Conservation (phyloP, 2,329 filamentous ascomycete species). For the Aspergillus latus region DNA sequence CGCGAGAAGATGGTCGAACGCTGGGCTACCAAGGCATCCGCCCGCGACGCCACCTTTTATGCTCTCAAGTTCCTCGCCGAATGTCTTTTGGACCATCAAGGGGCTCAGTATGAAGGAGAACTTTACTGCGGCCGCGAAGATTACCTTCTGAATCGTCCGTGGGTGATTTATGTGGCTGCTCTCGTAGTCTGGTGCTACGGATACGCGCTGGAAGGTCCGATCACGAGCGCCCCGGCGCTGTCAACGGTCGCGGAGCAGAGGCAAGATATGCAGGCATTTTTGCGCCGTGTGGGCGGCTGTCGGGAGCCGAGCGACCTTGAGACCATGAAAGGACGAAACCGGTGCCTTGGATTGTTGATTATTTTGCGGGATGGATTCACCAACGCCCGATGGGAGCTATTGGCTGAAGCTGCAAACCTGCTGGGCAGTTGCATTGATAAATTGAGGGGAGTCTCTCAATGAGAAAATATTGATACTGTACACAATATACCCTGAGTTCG, state of each 20-base stretch:
- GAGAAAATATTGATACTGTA: neutral
- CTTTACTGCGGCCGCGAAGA: conserved; percentile 82
- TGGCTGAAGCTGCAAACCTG: conserved; percentile 81
- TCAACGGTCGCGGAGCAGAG: conserved; percentile 65
- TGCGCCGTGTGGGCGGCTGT: conserved; percentile 70
- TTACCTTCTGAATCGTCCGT: conserved; percentile 86
- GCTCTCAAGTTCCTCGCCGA: conserved; percentile 83
- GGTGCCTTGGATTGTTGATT: conserved; percentile 76
- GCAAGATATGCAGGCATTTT: conserved; percentile 75
- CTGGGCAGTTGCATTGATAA: conserved; percentile 76
- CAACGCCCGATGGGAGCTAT: conserved; percentile 83
- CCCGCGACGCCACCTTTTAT: conserved; percentile 88
- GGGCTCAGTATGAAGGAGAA: conserved; percentile 34
- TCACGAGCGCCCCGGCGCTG: conserved; percentile 53
- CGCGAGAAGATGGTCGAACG: conserved; percentile 79
- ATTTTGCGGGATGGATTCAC: conserved; percentile 79
- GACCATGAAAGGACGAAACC: conserved; percentile 72
- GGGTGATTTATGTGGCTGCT: conserved; percentile 91
- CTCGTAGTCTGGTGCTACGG: conserved; percentile 96
- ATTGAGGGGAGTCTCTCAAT: conserved; percentile 35
- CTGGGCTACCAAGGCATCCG: conserved; percentile 87
- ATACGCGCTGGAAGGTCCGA: conserved; percentile 81
- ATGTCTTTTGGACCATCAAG: conserved; percentile 63
- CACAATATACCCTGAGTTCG: conserved; percentile 3
- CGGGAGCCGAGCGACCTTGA: conserved; percentile 75